Conservation (phyloP, 345 rosid genomes). For the Gynandropsis gynandra region DNA sequence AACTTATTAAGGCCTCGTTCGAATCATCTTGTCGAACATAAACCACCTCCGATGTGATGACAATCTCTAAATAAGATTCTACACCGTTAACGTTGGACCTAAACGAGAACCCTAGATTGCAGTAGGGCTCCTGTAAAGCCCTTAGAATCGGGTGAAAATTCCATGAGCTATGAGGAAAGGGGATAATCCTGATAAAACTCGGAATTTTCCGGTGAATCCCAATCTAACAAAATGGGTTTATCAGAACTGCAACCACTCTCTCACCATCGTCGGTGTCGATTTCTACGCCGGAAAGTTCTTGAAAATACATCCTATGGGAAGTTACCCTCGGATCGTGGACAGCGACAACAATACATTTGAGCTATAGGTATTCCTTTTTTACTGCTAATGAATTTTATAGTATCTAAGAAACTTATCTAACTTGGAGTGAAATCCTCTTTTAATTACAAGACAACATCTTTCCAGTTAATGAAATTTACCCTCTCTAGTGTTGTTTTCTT, state of each 20-base stretch:
- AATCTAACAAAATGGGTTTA: conserved; percentile 78
- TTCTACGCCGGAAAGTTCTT: conserved; percentile 78
- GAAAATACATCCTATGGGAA: conserved; percentile 94
- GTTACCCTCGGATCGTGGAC: conserved; percentile 92
- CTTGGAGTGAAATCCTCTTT: not conserved
- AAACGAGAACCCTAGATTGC: conserved; percentile 9
- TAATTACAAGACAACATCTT: too few species aligned
- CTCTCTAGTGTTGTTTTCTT: too few species aligned
- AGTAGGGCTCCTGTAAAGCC: not conserved
- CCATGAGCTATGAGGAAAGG: conserved; percentile 34
- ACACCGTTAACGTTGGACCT: not conserved
- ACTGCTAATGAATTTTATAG: conserved; percentile 3
- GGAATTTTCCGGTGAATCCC: conserved; percentile 56
- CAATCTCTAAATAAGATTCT: not conserved
- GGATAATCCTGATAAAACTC: conserved; percentile 42
- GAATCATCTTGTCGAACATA: too few species aligned
- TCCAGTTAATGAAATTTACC: too few species aligned
- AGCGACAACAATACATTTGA: conserved; percentile 32
- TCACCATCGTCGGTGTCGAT: conserved; percentile 83
- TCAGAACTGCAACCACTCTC: conserved; percentile 76
- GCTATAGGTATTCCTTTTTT: conserved; percentile 23
- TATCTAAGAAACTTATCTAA: too few species aligned
- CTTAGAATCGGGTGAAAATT: not conserved
- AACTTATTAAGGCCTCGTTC: too few species aligned
- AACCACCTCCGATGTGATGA: not conserved